phyloP scores from a whole-genome alignment of 2,329 filamentous ascomycete genomes.

The Podosphaera fusca region DNA sequence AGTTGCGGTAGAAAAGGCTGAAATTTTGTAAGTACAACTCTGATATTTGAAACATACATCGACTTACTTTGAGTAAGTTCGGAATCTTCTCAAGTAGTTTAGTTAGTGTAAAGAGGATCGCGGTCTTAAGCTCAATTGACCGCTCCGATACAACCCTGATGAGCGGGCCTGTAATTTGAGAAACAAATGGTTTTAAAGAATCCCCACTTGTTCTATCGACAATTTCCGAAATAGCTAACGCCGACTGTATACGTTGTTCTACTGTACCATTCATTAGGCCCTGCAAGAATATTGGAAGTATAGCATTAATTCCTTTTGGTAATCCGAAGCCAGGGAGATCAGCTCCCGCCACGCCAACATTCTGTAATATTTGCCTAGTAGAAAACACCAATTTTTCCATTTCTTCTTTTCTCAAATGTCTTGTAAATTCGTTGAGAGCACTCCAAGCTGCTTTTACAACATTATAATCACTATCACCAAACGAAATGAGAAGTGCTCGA shows the following conservation, averaged over 20 bases:
- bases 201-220: slow-evolving; percentile 78
- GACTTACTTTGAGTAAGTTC: slow-evolving; percentile 46
- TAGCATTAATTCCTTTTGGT: slow-evolving; percentile 90
- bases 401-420: slow-evolving; percentile 80
- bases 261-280: slow-evolving; percentile 89
- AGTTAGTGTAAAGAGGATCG: slow-evolving; percentile 82
- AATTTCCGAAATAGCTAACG: slow-evolving; percentile 84
- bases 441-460: slow-evolving; percentile 82
- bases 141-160: slow-evolving; percentile 91
- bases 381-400: slow-evolving; percentile 85
- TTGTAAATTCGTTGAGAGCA: slow-evolving; percentile 69
- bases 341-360: slow-evolving; percentile 68
- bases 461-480: slow-evolving; percentile 61
- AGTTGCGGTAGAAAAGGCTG: slow-evolving; percentile 80
- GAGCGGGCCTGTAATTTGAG: slow-evolving; percentile 87
- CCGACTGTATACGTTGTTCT: slow-evolving; percentile 79
- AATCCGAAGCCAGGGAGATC: slow-evolving; percentile 73
- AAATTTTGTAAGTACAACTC: background rate
- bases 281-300: slow-evolving; percentile 90
- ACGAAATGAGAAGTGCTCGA: slow-evolving; percentile 69
- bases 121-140: slow-evolving; percentile 86
- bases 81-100: slow-evolving; percentile 94
- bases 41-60: background rate
- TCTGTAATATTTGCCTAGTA: slow-evolving; percentile 64
- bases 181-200: slow-evolving; percentile 81